Evolutionary conservation across 306 rosid species (phyloP), one percentile per base, ranked within the genome.

Genomic region (Trichosanthes truncata): DNA sequence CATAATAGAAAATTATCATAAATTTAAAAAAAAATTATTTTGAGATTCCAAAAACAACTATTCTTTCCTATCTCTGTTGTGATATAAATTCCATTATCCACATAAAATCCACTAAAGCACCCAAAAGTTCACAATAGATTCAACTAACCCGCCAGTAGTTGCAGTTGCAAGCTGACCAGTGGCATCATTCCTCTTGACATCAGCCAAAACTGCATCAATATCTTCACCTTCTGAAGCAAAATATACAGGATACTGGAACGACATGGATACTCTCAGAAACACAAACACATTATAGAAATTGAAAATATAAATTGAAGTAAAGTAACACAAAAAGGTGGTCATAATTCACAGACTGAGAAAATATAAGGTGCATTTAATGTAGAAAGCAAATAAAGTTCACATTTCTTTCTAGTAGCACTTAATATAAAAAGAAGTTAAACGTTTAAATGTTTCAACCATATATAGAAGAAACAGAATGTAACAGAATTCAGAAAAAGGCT

Each of bases 81-180:
- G 36, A 41, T 41, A 63, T 63, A 29, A 63, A 33, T 21, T 43
- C 55, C 23, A 7, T 25, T 66, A 66, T 18, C 29, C 74, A 66
- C 49, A 14, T 26, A 7, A 46, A 71, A 48, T 73, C 17, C 43
- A 49, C 78, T 51, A 51, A 31, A 74, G 9, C 62, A 20, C 41
- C 29, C 55, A 51, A 31, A 75, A 61, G 6, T 76, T 46, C 73
- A 82, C 77, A 33, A 61, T n/a, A 45, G 23, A 53, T 78, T 76
- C 75, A 62, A 88, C 90, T 87, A 82, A 96, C 99, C 99, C 98
- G 86, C 99, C 99, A 83, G 96, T 93, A 73, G 98, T 93, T 68
- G 98, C 99, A 49, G 98, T 96, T 23, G 99, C 99, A 84, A 93
- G 97, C 87, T 96, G 99, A 81, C 96, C 99, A 77, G 91, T 89